phyloP scores from a whole-genome alignment of 176 grass and related monocot species.

The Olyra latifolia region DNA sequence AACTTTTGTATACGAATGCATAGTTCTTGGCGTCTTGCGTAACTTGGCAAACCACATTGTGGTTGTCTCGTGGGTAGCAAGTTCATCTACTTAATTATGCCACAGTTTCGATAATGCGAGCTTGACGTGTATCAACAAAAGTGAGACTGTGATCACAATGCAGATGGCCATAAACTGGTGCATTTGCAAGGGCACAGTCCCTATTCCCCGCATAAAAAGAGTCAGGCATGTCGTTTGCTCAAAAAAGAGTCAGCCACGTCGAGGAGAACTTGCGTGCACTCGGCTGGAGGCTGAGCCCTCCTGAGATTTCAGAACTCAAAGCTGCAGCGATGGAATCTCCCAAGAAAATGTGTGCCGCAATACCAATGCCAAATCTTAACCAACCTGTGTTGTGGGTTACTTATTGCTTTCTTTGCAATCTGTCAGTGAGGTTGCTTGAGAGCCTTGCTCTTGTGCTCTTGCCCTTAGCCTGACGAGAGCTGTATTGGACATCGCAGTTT shows the following conservation, averaged over 20 bases:
- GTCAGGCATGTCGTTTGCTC: too few species aligned
- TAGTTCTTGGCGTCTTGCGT: background rate
- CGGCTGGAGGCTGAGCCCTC: slow-evolving; percentile 62
- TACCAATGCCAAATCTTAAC: background rate
- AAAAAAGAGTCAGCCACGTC: too few species aligned
- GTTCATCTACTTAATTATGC: background rate
- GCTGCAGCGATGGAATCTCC: slow-evolving; percentile 61
- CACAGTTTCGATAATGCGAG: too few species aligned
- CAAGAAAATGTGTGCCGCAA: slow-evolving; percentile 48
- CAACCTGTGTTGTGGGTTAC: too few species aligned
- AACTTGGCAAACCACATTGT: background rate
- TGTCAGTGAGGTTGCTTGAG: too few species aligned
- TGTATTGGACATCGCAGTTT: too few species aligned
- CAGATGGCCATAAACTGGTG: slow-evolving; percentile 99
- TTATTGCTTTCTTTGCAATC: too few species aligned
- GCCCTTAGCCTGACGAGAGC: too few species aligned
- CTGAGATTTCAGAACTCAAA: slow-evolving; percentile 74
- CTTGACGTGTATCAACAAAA: background rate
- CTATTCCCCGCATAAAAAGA: slow-evolving; percentile 79
- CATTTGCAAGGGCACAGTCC: slow-evolving; percentile 82
- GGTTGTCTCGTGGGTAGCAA: background rate
- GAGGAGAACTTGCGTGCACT: slow-evolving; percentile 80
- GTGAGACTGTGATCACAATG: background rate
- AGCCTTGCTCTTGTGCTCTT: too few species aligned
- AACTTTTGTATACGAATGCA: background rate